These are phyloP conservation scores for Acephala macrosclerotiorum DNA, from an alignment of 2,329 filamentous ascomycete genomes.

Conservation along the genomic window DNA sequence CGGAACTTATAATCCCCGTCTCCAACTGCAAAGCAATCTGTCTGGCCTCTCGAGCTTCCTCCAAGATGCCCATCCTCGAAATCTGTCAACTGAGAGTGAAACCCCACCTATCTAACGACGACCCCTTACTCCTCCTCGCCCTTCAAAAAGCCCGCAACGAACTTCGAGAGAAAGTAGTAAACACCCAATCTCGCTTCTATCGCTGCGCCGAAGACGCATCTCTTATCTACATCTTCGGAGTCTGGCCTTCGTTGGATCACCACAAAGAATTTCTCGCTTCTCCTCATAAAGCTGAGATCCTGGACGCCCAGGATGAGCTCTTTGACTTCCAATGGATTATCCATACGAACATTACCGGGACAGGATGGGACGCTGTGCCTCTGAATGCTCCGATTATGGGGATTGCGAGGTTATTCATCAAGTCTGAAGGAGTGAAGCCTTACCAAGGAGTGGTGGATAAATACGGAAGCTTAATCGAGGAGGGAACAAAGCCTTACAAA, in stretches of 20 bases:
- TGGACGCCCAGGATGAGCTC: slow-evolving; percentile 25
- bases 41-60: not conserved
- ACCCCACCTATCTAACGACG: slow-evolving; percentile 11
- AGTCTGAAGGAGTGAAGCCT: slow-evolving; percentile 4
- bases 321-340: slow-evolving; percentile 30
- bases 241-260: slow-evolving; percentile 24
- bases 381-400: slow-evolving; percentile 26
- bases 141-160: slow-evolving; percentile 21
- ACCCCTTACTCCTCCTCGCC: slow-evolving; percentile 24
- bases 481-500: slow-evolving; percentile 5
- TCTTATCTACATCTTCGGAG: slow-evolving; percentile 30
- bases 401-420: slow-evolving; percentile 24
- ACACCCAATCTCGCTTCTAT: slow-evolving; percentile 31
- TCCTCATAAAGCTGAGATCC: slow-evolving; percentile 24
- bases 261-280: slow-evolving; percentile 29
- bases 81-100: slow-evolving; percentile 29
- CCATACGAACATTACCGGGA: slow-evolving; percentile 18
- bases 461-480: slow-evolving; percentile 9
- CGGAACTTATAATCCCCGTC: not conserved
- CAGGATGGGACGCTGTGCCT: slow-evolving; percentile 20
- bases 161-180: slow-evolving; percentile 17
- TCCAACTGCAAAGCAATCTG: not conserved
- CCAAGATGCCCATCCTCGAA: slow-evolving; percentile 31
- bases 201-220: slow-evolving; percentile 29
- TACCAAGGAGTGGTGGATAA: slow-evolving; percentile 13